Evolutionary conservation across 208 protist genomes (phyloP).

Genomic region (Phytomonas francai): DNA sequence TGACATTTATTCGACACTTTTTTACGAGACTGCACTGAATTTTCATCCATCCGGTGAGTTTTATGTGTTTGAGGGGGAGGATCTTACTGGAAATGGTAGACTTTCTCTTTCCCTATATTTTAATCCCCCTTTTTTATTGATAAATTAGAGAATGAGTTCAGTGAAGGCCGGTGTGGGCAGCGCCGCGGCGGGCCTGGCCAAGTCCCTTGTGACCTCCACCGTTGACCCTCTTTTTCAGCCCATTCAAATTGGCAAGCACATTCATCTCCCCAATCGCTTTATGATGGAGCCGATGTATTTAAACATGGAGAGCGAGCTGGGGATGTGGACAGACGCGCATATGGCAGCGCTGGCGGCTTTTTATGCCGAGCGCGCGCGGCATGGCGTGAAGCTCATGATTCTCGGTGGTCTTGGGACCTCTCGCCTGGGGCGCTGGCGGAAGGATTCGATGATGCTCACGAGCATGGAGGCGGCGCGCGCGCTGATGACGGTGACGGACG

Average conservation of each 20-base stretch:
- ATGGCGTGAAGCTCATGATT: slow-evolving; percentile 84
- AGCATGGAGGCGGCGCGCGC: slow-evolving; percentile 63
- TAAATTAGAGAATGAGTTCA: too few relatives aligned
- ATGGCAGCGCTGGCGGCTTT: slow-evolving; percentile 76
- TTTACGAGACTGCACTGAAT: too few relatives aligned
- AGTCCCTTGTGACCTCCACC: not conserved
- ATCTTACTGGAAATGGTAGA: too few relatives aligned
- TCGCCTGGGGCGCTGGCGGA: slow-evolving; percentile 62
- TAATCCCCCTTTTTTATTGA: too few relatives aligned
- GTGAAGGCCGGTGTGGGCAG: not conserved
- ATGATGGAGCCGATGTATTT: slow-evolving; percentile 83
- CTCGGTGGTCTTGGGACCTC: slow-evolving; percentile 86
- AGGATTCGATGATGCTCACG: slow-evolving; percentile 64
- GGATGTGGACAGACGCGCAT: slow-evolving; percentile 38
- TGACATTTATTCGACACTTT: too few relatives aligned
- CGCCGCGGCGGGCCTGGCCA: not conserved
- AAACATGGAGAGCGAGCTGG: slow-evolving; percentile 73
- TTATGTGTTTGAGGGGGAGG: too few relatives aligned
- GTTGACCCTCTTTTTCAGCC: slow-evolving; percentile 39
- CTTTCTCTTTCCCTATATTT: too few relatives aligned
- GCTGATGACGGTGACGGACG: slow-evolving; percentile 71
- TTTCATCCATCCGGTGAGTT: too few relatives aligned
- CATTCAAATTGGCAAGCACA: slow-evolving; percentile 35
- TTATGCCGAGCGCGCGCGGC: slow-evolving; percentile 74
- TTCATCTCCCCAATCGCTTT: slow-evolving; percentile 72